phyloP scores from a whole-genome alignment of 108 stramenopile genomes.

The Aurantiochytrium sp. region DNA sequence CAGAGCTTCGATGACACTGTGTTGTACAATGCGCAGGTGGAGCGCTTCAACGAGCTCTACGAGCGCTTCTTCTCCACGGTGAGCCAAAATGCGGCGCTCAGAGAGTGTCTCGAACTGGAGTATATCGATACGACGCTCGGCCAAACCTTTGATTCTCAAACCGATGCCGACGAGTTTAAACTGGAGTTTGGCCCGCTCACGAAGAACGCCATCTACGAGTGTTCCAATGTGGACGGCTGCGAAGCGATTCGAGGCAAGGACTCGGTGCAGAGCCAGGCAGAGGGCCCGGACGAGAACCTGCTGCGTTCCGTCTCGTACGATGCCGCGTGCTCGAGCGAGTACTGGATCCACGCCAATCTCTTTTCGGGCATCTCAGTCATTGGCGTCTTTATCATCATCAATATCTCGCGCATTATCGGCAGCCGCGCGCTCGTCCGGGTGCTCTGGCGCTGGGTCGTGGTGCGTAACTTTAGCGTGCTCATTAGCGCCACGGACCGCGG shows the following conservation, averaged over 20 bases:
- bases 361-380: not conserved
- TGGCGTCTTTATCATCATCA: not conserved
- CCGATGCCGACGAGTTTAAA: not conserved
- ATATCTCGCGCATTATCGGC: not conserved
- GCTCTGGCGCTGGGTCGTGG: not conserved
- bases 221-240: not conserved
- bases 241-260: not conserved
- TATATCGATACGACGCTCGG: not conserved
- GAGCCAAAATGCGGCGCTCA: not conserved
- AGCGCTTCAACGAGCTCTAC: not conserved
- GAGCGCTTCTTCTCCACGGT: not conserved
- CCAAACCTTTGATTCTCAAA: not conserved
- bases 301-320: not conserved
- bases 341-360: not conserved
- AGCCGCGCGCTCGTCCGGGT: not conserved
- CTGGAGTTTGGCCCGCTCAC: not conserved
- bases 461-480: not conserved
- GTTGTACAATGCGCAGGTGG: not conserved
- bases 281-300: not conserved
- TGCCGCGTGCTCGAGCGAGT: constrained; percentile 2
- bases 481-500: not conserved
- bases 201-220: not conserved
- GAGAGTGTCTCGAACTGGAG: not conserved
- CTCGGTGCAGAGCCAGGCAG: not conserved
- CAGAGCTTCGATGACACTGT: not conserved